Percentiles rank a stretch among this genome's conserved stretches.
Evolutionary conservation across 495 filamentous ascomycete species (phyloP).

Genomic region (Thermothielavioides terrestris): DNA sequence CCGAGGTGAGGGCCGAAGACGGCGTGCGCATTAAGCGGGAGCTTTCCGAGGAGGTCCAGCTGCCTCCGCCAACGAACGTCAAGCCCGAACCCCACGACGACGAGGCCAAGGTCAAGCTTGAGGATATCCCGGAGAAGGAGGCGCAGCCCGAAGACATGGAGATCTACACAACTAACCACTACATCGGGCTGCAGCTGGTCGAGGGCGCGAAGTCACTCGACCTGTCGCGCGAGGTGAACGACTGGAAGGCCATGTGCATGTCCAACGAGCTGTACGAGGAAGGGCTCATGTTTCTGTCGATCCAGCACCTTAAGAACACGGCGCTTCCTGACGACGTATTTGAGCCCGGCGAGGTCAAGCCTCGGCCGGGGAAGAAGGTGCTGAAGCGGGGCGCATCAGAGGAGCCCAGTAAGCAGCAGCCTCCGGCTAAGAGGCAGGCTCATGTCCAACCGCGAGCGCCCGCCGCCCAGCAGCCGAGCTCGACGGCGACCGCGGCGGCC

Average conservation of each 20-base stretch:
- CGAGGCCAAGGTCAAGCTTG: conserved; percentile 14
- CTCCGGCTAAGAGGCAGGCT: conserved; percentile 1
- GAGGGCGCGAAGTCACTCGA: conserved; percentile 51
- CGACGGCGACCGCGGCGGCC: background rate
- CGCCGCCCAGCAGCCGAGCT: background rate
- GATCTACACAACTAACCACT: conserved; percentile 28
- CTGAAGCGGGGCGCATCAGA: conserved; percentile 24
- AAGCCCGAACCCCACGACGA: conserved; percentile 10
- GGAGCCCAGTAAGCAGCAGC: background rate
- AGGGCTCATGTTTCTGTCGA: conserved; percentile 51
- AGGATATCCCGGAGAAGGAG: conserved; percentile 18
- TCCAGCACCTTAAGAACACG: conserved; percentile 70
- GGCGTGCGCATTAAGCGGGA: conserved; percentile 13
- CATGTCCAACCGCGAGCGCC: background rate
- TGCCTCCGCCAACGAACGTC: background rate
- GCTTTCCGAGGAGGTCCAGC: background rate
- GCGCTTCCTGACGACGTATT: conserved; percentile 88
- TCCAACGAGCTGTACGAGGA: conserved; percentile 56
- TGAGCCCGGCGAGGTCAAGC: conserved; percentile 65
- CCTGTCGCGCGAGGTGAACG: conserved; percentile 61
- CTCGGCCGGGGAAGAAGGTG: conserved; percentile 50
- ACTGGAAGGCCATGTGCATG: conserved; percentile 64
- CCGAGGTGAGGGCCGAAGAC: conserved; percentile 10
- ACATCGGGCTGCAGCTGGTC: conserved; percentile 27
- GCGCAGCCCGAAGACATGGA: conserved; percentile 10